phyloP scores from a whole-genome alignment of 257 asterid genomes.

The Petunia secreta region DNA sequence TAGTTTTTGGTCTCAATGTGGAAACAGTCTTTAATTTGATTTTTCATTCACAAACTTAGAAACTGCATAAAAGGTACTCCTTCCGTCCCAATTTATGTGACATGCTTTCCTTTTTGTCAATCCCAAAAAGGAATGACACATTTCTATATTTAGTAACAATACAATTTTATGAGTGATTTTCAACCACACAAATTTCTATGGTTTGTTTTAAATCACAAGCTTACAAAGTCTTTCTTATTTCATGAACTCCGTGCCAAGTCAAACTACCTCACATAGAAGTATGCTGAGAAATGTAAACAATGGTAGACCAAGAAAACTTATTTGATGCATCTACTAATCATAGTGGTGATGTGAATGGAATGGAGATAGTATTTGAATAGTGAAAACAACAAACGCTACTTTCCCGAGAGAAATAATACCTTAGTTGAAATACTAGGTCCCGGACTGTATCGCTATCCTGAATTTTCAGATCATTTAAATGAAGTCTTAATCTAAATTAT shows the following conservation, averaged over 20 bases:
- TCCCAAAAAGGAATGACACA: too few relatives aligned
- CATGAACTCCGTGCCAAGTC: too few relatives aligned
- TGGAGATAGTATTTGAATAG: neutral
- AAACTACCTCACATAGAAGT: too few relatives aligned
- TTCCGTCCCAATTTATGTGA: too few relatives aligned
- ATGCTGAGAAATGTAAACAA: neutral
- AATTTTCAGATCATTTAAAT: neutral
- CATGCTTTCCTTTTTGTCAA: too few relatives aligned
- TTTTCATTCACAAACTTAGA: neutral
- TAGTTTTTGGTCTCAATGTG: neutral
- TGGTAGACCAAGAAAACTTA: neutral
- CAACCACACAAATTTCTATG: too few relatives aligned
- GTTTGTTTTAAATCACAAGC: too few relatives aligned
- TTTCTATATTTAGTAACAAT: too few relatives aligned
- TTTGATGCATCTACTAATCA: neutral
- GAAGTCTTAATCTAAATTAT: neutral
- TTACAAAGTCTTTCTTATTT: too few relatives aligned
- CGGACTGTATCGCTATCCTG: neutral
- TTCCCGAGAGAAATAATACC: conserved; percentile 5
- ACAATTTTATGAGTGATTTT: too few relatives aligned
- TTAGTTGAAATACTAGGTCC: neutral
- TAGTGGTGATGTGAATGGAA: neutral
- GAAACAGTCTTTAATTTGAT: neutral
- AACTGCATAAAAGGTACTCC: neutral
- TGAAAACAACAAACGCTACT: neutral